Conservation (phyloP, 208 protist genomes). For the Paratrypanosoma confusum region DNA sequence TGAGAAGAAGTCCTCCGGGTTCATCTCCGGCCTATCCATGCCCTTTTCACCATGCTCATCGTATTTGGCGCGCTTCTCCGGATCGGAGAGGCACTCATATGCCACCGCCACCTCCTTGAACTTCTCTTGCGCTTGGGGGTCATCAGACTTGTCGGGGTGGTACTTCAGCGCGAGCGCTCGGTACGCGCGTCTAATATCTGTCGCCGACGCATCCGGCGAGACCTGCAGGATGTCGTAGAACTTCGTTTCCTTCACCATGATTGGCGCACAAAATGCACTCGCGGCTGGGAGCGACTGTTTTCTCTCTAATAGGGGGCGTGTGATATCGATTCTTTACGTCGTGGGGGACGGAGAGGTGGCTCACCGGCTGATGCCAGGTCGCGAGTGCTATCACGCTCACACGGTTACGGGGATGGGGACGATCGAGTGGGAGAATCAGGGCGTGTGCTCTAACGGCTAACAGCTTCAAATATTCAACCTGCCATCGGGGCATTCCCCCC, state of each 20-base stretch:
- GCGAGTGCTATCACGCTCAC: no score
- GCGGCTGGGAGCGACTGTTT: no score
- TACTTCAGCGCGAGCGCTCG: constrained; percentile 90
- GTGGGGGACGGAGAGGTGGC: no score
- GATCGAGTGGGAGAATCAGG: no score
- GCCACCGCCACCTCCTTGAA: constrained; percentile 94
- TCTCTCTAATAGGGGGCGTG: no score
- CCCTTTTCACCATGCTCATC: constrained; percentile 97
- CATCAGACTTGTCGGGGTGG: constrained; percentile 91
- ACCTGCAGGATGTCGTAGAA: constrained; percentile 87
- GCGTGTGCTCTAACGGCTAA: no score
- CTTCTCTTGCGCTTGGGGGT: constrained; percentile 78
- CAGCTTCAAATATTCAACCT: no score
- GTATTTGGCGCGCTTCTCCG: constrained; percentile 95
- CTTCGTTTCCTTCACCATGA: constrained; percentile 85
- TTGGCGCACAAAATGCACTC: constrained; percentile 2
- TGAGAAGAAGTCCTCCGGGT: constrained; percentile 85
- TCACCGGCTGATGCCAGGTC: no score
- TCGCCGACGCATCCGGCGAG: constrained; percentile 53
- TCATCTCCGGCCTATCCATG: constrained; percentile 77
- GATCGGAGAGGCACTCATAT: constrained; percentile 96
- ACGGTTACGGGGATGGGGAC: no score
- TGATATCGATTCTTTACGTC: no score
- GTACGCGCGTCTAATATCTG: constrained; percentile 91
- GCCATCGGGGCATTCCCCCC: no score